These are phyloP conservation scores for Rhododendron henanense DNA, from an alignment of 148 eudicot species.

Conservation along the genomic window DNA sequence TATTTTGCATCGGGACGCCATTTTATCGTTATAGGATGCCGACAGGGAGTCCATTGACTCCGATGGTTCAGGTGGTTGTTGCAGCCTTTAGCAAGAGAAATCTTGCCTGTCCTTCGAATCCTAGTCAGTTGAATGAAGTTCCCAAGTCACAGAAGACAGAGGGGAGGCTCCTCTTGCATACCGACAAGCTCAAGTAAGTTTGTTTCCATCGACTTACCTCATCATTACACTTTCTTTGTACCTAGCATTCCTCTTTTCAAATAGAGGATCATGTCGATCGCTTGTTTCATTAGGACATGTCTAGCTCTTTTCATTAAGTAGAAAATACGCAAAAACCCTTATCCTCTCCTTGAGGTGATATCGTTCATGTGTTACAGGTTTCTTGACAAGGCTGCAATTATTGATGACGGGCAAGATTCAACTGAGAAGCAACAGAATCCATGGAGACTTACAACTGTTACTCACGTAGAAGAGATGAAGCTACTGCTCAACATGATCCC, in stretches of 20 bases:
- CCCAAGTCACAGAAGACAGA: constrained; percentile 23
- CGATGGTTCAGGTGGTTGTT: constrained; percentile 45
- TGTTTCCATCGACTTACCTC: neutral
- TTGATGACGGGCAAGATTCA: constrained; percentile 21
- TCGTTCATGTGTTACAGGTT: constrained; percentile 17
- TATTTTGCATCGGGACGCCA: constrained; percentile 36
- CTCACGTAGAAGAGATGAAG: constrained; percentile 60
- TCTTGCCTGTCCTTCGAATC: constrained; percentile 22
- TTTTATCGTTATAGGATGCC: constrained; percentile 39
- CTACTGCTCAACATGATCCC: constrained; percentile 54
- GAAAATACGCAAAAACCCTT: neutral
- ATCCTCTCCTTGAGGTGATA: neutral
- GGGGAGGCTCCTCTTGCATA: constrained; percentile 48
- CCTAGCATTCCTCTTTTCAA: neutral
- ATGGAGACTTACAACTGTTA: constrained; percentile 60
- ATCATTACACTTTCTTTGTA: neutral
- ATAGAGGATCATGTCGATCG: neutral
- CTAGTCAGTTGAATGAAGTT: constrained; percentile 39
- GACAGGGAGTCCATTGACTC: constrained; percentile 45
- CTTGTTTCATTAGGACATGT: neutral
- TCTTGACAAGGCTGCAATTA: constrained; percentile 51
- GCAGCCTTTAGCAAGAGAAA: constrained; percentile 47
- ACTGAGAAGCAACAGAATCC: constrained; percentile 27
- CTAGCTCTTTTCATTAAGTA: neutral
- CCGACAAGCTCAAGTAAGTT: constrained; percentile 44